A percentile compares a stretch with the other conserved stretches of the same genome.
Conservation (phyloP, 345 rosid genomes). For the Rhodomyrtus tomentosa region DNA sequence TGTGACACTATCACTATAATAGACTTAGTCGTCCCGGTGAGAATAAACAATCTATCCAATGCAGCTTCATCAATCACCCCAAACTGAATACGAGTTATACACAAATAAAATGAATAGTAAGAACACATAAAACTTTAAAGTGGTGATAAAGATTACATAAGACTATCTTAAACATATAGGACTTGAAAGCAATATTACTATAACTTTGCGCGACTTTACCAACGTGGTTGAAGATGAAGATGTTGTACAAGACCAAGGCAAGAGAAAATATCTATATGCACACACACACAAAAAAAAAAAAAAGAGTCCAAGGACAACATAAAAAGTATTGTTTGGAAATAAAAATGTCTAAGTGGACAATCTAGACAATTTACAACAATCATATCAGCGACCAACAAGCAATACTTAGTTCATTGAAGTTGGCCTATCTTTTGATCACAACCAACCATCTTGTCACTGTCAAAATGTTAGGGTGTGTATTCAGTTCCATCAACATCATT, state of each 20-base stretch:
- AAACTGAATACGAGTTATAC: slow-evolving; percentile 32
- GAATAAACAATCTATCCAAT: slow-evolving; percentile 84
- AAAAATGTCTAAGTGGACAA: neutral
- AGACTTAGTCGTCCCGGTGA: slow-evolving; percentile 92
- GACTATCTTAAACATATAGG: neutral
- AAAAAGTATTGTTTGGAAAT: neutral
- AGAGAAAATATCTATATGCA: slow-evolving; percentile 88
- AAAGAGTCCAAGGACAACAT: neutral
- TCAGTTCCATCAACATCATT: slow-evolving; percentile 88
- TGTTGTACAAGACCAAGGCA: slow-evolving; percentile 89
- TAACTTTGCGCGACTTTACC: neutral
- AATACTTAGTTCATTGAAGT: neutral
- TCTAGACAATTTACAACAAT: neutral
- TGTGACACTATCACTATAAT: slow-evolving; percentile 78
- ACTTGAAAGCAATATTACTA: neutral
- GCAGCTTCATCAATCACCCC: slow-evolving; percentile 97
- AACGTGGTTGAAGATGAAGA: slow-evolving; percentile 97
- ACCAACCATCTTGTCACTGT: slow-evolving; percentile 93
- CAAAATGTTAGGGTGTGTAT: slow-evolving; percentile 73
- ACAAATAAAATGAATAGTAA: neutral
- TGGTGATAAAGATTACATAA: neutral
- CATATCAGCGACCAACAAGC: neutral
- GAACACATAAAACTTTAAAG: neutral
- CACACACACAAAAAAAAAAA: neutral
- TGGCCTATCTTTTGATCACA: slow-evolving; percentile 84